phyloP scores from a whole-genome alignment of 1,139 yeast genomes.

The Sugiyamaella xylanicola region DNA sequence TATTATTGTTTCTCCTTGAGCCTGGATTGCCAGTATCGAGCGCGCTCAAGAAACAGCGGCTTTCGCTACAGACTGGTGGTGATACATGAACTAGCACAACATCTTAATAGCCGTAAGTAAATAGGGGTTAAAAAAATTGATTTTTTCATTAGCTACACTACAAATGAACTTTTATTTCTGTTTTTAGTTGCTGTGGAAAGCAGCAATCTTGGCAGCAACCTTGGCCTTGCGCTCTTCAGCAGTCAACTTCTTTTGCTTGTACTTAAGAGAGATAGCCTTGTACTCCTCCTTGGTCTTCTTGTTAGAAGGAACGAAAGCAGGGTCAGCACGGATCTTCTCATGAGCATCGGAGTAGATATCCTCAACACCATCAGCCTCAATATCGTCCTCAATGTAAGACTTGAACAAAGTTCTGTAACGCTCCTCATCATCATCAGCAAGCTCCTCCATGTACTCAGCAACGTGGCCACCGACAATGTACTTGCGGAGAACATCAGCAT shows the following conservation, averaged over 20 bases:
- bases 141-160: slow-evolving; percentile 10
- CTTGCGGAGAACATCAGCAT: slow-evolving; percentile 95
- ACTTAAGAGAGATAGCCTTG: slow-evolving; percentile 95
- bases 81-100: neutral
- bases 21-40: too few species aligned
- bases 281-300: slow-evolving; percentile 98
- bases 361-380: slow-evolving; percentile 96
- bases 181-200: slow-evolving; percentile 33
- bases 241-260: slow-evolving; percentile 86
- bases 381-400: slow-evolving; percentile 94
- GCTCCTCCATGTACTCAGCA: slow-evolving; percentile 99
- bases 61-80: too few species aligned
- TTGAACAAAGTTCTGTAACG: slow-evolving; percentile 96
- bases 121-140: slow-evolving; percentile 8
- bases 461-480: slow-evolving; percentile 99
- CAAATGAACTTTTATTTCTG: slow-evolving; percentile 1
- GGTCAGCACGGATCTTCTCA: slow-evolving; percentile 95
- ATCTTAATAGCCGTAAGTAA: too few species aligned
- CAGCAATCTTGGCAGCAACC: slow-evolving; percentile 88
- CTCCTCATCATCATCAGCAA: slow-evolving; percentile 99
- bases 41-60: too few species aligned
- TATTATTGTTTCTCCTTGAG: too few species aligned
- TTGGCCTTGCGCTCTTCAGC: slow-evolving; percentile 87
- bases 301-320: slow-evolving; percentile 76
- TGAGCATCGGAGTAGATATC: slow-evolving; percentile 95